Evolutionary conservation across 768 basidiomycete species (phyloP).

Genomic region (Tubosaeta sp.): DNA sequence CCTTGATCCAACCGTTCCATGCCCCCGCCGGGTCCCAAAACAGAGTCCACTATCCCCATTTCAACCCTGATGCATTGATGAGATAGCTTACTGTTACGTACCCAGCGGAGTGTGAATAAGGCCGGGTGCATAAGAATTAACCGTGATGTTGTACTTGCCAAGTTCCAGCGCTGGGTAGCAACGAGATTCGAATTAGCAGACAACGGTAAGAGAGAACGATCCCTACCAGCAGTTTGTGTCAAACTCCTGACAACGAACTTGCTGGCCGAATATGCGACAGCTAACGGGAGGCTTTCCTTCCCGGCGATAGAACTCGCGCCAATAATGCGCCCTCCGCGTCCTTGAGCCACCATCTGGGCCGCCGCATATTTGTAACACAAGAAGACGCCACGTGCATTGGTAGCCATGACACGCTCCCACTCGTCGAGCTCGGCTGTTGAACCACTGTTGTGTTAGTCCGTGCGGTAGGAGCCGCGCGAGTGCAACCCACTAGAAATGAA

Average conservation of each 20-base stretch:
- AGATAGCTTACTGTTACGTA: too few species aligned
- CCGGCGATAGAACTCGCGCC: conserved; percentile 30
- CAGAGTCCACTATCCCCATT: too few species aligned
- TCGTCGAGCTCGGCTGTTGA: conserved; percentile 23
- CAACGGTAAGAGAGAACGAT: not conserved
- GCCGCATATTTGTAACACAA: conserved; percentile 65
- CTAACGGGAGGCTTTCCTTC: conserved; percentile 4
- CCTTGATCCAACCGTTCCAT: too few species aligned
- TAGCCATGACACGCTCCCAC: conserved; percentile 40
- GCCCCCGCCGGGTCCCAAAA: too few species aligned
- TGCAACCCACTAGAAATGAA: conserved; percentile 6
- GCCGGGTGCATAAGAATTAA: too few species aligned
- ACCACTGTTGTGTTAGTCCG: not conserved
- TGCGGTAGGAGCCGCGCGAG: not conserved
- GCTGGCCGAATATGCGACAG: conserved; percentile 30
- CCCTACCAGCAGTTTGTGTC: conserved; percentile 37
- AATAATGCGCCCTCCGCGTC: conserved; percentile 53
- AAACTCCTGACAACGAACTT: conserved; percentile 42
- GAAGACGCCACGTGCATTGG: conserved; percentile 57
- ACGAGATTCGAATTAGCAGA: not conserved
- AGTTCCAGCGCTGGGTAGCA: conserved; percentile 21
- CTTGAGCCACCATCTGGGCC: conserved; percentile 55
- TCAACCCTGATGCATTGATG: too few species aligned
- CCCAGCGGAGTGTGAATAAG: too few species aligned
- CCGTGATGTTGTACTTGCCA: too few species aligned